phyloP scores from a whole-genome alignment of 2,329 filamentous ascomycete genomes.

The Penicillium sumatraense region DNA sequence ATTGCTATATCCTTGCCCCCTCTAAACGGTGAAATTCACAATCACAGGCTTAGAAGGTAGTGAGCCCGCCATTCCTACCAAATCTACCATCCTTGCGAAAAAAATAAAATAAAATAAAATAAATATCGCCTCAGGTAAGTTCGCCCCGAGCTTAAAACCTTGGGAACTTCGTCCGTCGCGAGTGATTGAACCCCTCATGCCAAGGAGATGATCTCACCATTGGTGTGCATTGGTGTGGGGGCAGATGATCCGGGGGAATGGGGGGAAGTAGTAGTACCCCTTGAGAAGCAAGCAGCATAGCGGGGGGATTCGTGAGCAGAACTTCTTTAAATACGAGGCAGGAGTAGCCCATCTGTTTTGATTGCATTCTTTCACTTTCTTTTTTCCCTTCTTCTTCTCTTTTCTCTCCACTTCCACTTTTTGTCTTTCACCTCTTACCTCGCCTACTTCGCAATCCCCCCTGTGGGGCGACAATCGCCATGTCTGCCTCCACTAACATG shows the following conservation, averaged over 20 bases:
- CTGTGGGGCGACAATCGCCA: slow-evolving; percentile 1
- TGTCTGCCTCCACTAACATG: slow-evolving; percentile 10
- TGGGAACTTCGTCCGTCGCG: background rate
- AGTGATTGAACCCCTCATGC: background rate
- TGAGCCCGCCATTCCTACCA: too few species aligned
- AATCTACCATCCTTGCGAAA: too few species aligned
- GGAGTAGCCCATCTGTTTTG: background rate
- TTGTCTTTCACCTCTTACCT: background rate
- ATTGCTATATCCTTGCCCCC: too few species aligned
- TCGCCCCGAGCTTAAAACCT: background rate
- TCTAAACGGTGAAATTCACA: too few species aligned
- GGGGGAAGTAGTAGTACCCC: background rate
- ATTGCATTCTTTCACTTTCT: background rate
- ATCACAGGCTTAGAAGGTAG: too few species aligned
- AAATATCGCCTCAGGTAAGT: background rate
- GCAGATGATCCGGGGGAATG: background rate
- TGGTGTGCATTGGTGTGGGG: background rate
- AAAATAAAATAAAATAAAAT: background rate
- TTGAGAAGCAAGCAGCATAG: background rate
- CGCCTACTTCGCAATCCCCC: too few species aligned
- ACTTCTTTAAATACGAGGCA: background rate
- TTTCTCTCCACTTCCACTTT: background rate
- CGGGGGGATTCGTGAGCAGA: background rate
- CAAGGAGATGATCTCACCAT: background rate
- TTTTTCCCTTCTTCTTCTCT: background rate